phyloP scores from a whole-genome alignment of 2,329 filamentous ascomycete genomes.

The Aspergillus carbonarius region DNA sequence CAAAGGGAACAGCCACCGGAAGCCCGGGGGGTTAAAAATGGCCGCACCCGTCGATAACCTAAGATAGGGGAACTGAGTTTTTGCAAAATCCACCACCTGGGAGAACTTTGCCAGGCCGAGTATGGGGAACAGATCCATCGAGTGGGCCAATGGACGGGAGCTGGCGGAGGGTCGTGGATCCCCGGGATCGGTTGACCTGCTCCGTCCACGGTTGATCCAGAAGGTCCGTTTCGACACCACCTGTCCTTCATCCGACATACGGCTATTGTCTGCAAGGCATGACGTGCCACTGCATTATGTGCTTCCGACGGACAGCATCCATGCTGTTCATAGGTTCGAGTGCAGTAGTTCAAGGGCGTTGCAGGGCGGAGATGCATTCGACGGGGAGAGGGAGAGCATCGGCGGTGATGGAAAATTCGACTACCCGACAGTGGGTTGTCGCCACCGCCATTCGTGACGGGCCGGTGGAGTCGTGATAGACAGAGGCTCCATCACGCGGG shows the following conservation, averaged over 20 bases:
- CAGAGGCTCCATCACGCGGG: slow-evolving; percentile 1
- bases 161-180: slow-evolving; percentile 15
- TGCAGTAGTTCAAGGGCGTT: neutral
- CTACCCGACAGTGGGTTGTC: neutral
- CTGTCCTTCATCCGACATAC: neutral
- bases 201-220: slow-evolving; percentile 12
- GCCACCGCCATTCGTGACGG: neutral
- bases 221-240: slow-evolving; percentile 1
- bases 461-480: neutral
- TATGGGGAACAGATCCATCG: slow-evolving; percentile 10
- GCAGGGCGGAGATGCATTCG: neutral
- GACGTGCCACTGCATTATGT: neutral
- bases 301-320: neutral
- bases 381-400: neutral
- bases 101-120: neutral
- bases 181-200: slow-evolving; percentile 11
- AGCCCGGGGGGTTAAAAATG: neutral
- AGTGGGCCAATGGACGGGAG: slow-evolving; percentile 13
- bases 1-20: neutral
- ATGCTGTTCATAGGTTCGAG: neutral
- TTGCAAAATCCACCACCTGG: slow-evolving; percentile 3
- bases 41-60: neutral
- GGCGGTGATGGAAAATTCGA: neutral
- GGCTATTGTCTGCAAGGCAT: neutral
- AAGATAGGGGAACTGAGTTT: slow-evolving; percentile 7